phyloP scores from a whole-genome alignment of 345 rosid species.

The Salix purpurea region DNA sequence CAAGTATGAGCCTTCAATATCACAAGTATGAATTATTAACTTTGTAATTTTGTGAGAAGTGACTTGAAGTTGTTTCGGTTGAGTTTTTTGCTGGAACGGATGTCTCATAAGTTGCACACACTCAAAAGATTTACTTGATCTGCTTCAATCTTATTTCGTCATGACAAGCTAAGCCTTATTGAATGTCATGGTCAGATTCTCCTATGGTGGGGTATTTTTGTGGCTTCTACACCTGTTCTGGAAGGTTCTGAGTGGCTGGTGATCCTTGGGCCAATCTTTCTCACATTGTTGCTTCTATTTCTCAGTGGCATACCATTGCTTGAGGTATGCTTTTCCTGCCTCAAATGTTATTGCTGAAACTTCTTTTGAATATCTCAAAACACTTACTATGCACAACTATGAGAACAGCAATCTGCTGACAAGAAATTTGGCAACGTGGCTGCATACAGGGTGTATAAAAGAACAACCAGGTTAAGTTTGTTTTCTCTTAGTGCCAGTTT shows the following conservation, averaged over 20 bases:
- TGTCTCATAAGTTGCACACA: neutral
- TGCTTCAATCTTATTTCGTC: neutral
- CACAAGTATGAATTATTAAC: too few relatives aligned
- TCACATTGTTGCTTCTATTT: slow-evolving; percentile 75
- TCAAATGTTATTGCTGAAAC: neutral
- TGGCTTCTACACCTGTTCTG: slow-evolving; percentile 69
- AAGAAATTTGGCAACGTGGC: slow-evolving; percentile 61
- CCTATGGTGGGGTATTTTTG: slow-evolving; percentile 91
- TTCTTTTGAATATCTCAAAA: neutral
- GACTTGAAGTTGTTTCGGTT: neutral
- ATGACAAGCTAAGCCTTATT: neutral
- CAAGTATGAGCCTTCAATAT: neutral
- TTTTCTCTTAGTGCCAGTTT: neutral
- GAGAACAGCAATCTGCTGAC: slow-evolving; percentile 71
- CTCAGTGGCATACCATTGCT: slow-evolving; percentile 89
- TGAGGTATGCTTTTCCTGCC: slow-evolving; percentile 51
- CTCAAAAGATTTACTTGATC: neutral
- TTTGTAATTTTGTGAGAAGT: neutral
- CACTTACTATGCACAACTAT: neutral
- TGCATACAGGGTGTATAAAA: slow-evolving; percentile 67
- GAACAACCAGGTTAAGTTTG: slow-evolving; percentile 56
- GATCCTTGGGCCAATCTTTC: slow-evolving; percentile 73
- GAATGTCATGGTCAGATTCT: slow-evolving; percentile 45
- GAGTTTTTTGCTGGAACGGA: neutral
- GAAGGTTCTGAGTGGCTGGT: slow-evolving; percentile 82